These are phyloP conservation scores for Xylaria telfairii DNA, from an alignment of 495 filamentous ascomycete species.

Conservation along the genomic window DNA sequence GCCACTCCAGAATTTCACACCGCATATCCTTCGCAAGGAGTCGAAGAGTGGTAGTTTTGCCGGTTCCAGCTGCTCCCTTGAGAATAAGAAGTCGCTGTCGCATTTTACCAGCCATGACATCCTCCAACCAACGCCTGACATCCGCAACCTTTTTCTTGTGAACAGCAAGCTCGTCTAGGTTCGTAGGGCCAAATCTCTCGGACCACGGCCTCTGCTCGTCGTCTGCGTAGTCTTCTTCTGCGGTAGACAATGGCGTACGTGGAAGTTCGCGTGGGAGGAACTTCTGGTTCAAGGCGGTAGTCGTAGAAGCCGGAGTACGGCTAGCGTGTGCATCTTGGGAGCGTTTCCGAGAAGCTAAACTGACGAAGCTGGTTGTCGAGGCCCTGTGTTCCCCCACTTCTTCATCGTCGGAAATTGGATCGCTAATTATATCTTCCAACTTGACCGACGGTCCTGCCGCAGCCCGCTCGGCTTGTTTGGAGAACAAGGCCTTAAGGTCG, in stretches of 20 bases:
- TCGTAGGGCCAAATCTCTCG: conserved; percentile 76
- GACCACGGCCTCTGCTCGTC: conserved; percentile 77
- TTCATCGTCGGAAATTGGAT: conserved; percentile 58
- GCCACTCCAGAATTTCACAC: conserved; percentile 87
- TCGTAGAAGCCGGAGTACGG: conserved; percentile 18
- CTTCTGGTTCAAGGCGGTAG: conserved; percentile 37
- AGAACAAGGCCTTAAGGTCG: conserved; percentile 59
- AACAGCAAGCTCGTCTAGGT: conserved; percentile 83
- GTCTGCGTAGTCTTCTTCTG: conserved; percentile 43
- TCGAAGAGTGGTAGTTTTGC: conserved; percentile 87
- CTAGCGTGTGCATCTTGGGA: conserved; percentile 38
- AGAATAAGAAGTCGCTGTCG: conserved; percentile 77
- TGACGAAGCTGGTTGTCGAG: conserved; percentile 48
- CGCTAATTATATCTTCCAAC: conserved; percentile 56
- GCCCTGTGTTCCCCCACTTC: conserved; percentile 51
- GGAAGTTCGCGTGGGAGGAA: conserved; percentile 45
- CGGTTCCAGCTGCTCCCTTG: conserved; percentile 89
- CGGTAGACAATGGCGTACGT: conserved; percentile 22
- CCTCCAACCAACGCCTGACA: conserved; percentile 80
- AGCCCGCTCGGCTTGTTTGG: conserved; percentile 55
- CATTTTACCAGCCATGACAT: conserved; percentile 68
- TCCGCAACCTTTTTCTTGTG: conserved; percentile 93
- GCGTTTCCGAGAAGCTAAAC: conserved; percentile 53
- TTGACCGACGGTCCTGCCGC: conserved; percentile 35
- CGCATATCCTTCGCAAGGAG: conserved; percentile 74